Conservation (phyloP, 345 rosid species). For the Microcos paniculata region DNA sequence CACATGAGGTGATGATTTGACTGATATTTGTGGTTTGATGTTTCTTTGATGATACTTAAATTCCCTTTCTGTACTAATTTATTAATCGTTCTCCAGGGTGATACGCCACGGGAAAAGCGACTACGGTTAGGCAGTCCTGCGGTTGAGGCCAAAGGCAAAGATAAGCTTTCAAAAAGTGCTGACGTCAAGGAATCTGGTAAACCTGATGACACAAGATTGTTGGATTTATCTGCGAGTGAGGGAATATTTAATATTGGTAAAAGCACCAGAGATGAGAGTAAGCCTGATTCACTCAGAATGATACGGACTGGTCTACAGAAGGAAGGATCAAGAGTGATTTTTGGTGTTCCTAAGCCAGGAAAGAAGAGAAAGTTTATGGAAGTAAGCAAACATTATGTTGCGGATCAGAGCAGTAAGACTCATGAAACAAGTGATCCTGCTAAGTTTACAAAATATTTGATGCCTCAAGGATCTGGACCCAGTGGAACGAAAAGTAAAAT, state of each 20-base stretch:
- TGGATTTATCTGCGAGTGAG: conserved; percentile 55
- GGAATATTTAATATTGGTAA: conserved; percentile 71
- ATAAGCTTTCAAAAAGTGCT: conserved; percentile 34
- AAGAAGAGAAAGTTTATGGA: conserved; percentile 98
- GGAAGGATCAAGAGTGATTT: conserved; percentile 75
- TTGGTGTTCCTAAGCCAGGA: conserved; percentile 98
- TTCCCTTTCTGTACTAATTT: conserved; percentile 13
- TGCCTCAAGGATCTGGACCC: conserved; percentile 64
- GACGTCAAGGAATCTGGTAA: conserved; percentile 39
- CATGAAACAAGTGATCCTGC: conserved; percentile 55
- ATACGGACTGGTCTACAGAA: conserved; percentile 73
- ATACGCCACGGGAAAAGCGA: conserved; percentile 81
- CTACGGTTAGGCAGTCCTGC: conserved; percentile 47
- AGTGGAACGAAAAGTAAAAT: conserved; percentile 60
- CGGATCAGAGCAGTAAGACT: conserved; percentile 43
- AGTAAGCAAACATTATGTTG: conserved; percentile 89
- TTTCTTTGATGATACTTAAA: not conserved
- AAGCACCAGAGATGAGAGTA: conserved; percentile 48
- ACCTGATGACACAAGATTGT: conserved; percentile 43
- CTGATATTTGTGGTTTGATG: conserved; percentile 12
- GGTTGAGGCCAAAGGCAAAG: conserved; percentile 48
- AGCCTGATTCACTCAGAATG: conserved; percentile 53
- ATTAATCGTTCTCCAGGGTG: conserved; percentile 61
- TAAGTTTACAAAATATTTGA: conserved; percentile 59
- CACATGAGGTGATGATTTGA: conserved; percentile 52